A percentile compares a stretch with the other conserved stretches of the same genome.
These are phyloP conservation scores for Eucalyptus shirleyi DNA, from an alignment of 345 rosid species.

Conservation along the genomic window DNA sequence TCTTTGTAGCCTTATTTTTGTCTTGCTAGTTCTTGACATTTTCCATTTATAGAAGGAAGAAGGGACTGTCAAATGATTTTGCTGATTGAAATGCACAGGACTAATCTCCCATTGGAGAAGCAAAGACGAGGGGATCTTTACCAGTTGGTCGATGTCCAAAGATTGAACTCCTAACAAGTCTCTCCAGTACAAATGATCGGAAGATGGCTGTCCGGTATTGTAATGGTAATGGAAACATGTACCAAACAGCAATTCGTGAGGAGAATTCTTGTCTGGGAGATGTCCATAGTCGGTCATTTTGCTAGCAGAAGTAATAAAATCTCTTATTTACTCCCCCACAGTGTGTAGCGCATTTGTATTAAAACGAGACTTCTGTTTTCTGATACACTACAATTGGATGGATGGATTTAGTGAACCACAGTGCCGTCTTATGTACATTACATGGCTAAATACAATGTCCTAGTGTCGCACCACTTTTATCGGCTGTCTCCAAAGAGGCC, in stretches of 20 bases:
- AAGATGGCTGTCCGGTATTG: not conserved
- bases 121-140: constrained; percentile 77
- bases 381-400: not conserved
- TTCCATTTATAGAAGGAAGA: not conserved
- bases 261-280: not conserved
- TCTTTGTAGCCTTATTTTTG: not conserved
- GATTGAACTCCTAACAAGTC: constrained; percentile 4
- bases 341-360: not conserved
- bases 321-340: not conserved
- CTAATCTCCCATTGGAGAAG: constrained; percentile 55
- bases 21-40: not conserved
- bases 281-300: not conserved
- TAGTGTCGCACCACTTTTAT: not conserved
- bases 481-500: not conserved
- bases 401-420: not conserved
- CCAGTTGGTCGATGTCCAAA: constrained; percentile 66
- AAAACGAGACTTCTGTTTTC: not conserved
- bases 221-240: not conserved
- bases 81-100: constrained; percentile 17
- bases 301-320: not conserved
- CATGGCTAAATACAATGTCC: not conserved
- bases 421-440: not conserved
- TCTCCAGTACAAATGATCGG: not conserved
- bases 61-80: not conserved
- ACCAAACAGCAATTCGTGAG: not conserved